Evolutionary conservation across 2,329 filamentous ascomycete genomes (phyloP), one percentile per base, ranked within the genome.

Genomic region (Fusarium veterinarium): DNA sequence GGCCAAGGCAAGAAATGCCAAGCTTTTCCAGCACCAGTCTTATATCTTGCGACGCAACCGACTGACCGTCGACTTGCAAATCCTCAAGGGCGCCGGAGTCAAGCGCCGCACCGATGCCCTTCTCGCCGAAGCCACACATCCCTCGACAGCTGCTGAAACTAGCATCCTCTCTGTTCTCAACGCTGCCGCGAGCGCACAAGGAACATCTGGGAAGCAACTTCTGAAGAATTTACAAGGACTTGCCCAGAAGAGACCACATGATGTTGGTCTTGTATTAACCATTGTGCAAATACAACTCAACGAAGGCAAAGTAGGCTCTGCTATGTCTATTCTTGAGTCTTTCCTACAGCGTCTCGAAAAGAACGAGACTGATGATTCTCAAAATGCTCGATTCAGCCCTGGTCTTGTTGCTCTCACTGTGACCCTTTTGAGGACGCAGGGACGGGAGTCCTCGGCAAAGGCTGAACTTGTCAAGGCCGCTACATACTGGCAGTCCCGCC

Each of bases 331-430:
- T 10, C 85, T 98, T 5, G 92, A 97, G 79, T 84, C 88, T 3
- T 95, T 96, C 79, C 88, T 97, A 61, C 88, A 88, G 69, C 88
- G 88, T 14, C 86, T 97, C 3, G 93, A 95, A 76, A 82, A 89
- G 52, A 90, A 89, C 6, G 86, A 80, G 10, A 83, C 85, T 1
- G 79, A 86, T 5, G 85, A 88, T 20, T 86, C 91, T 64, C 86
- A 90, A 63, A 91, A 95, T 75, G 89, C 92, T 31, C 91, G 95
- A 16, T 96, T 92, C 80, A 91, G 94, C 31, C 95, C 96, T 0
- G 95, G 95, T 5, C 86, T 99, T 3, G 88, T 98, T 33, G 94
- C 93, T 1, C 86, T 95, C 4, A 86, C 93, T 6, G 91, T 97
- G 14, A 91, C 93, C 5, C 86, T 99, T 1, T 96, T 97, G 82